Conservation (phyloP, 441 rosid genomes). For the Omphalea diandra region DNA sequence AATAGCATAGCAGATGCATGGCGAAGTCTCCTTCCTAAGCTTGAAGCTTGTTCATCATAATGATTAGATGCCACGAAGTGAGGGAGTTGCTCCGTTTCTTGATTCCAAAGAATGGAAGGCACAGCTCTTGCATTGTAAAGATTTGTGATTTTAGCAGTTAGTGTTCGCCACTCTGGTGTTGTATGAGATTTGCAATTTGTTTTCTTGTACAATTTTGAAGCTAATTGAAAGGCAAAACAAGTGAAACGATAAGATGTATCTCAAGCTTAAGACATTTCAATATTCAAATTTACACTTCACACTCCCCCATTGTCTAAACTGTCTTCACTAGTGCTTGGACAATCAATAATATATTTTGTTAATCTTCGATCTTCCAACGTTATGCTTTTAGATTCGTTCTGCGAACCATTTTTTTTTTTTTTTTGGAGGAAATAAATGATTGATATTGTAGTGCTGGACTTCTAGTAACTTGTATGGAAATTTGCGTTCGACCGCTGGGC, state of each 20-base stretch:
- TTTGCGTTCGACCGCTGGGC: too few species aligned
- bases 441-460: too few species aligned
- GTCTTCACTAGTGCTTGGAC: too few species aligned
- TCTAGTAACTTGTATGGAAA: too few species aligned
- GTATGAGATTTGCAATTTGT: slow-evolving; percentile 11
- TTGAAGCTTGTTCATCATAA: slow-evolving; percentile 63
- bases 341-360: background rate
- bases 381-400: too few species aligned
- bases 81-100: slow-evolving; percentile 7
- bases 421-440: too few species aligned
- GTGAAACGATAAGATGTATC: background rate
- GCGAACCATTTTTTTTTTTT: too few species aligned
- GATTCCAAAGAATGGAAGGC: slow-evolving; percentile 5
- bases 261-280: background rate
- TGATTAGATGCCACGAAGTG: slow-evolving; percentile 20
- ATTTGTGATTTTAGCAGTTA: slow-evolving; percentile 17
- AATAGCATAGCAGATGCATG: slow-evolving; percentile 84
- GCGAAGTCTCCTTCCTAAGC: slow-evolving; percentile 97
- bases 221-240: background rate
- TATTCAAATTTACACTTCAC: background rate
- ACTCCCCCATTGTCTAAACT: background rate
- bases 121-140: slow-evolving; percentile 20
- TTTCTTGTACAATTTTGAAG: slow-evolving; percentile 31
- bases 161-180: slow-evolving; percentile 22
- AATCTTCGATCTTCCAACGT: background rate